Percentiles rank a stretch among this genome's conserved stretches.
phyloP scores from a whole-genome alignment of 164 flowering plant species.

The Cinnamomum micranthum region DNA sequence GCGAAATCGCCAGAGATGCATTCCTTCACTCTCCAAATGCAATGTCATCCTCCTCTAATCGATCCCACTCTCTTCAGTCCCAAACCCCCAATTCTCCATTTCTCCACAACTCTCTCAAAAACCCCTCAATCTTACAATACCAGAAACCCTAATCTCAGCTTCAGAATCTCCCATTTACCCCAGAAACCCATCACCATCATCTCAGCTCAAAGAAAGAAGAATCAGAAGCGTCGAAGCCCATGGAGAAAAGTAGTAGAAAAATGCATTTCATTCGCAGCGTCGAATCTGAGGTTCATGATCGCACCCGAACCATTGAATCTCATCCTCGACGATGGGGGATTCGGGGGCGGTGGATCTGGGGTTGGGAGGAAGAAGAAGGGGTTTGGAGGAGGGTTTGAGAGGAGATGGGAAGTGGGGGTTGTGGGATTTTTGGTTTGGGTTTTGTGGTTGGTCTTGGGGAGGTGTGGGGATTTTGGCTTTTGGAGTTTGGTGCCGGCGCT shows the following conservation, averaged over 20 bases:
- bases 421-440: conserved; percentile 1
- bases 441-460: conserved; percentile 2
- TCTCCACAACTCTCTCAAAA: background rate
- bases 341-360: background rate
- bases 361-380: conserved; percentile 2
- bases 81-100: background rate
- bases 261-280: background rate
- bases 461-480: background rate
- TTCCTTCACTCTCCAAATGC: background rate
- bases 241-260: background rate
- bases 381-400: conserved; percentile 3
- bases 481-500: background rate
- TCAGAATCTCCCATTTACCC: background rate
- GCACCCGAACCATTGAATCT: background rate
- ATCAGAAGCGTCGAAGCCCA: background rate
- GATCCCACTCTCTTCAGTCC: background rate
- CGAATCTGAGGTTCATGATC: background rate
- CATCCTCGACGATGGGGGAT: background rate
- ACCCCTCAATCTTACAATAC: background rate
- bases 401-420: background rate
- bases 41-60: background rate
- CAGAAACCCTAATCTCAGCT: background rate
- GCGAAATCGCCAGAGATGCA: background rate
- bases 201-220: background rate
- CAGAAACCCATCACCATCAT: too few relatives aligned